Base-by-base conservation (phyloP, 331 rosid genomes). In the Phaseolus coccineus region DNA sequence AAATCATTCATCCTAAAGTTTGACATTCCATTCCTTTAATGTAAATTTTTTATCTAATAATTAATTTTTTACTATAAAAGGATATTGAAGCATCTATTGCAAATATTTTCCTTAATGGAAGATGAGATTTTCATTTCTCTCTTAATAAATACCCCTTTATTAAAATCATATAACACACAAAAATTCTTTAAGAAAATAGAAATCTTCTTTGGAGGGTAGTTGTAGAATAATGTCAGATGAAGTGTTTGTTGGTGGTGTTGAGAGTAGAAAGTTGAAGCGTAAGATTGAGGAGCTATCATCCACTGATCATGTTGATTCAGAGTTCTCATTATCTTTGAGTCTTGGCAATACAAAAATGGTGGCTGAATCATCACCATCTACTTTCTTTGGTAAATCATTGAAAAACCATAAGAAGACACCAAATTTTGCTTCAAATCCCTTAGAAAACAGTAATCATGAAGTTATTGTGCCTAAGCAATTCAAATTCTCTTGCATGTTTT, bases 401-500 rank as follows among this genome's bases (percentile, higher is more conserved):
- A 27, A 6, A 13, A 48, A 2, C 4, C 1, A 0, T 24, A 31
- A 39, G 0, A 22, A 47, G 3, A 10, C 33, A 16, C 47, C 2
- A 0, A 0, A 8, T 37, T n/a, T n/a, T 64, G 14, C 8, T 65
- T 13, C 27, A 37, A 65, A 65, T 8, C 28, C 4, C 5, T 0
- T 37, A 30, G 55, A 73, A 53, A 7, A 37, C 28, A 19, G 8
- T 0, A 67, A 30, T 16, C 3, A 40, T 0, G 14, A 53, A 0
- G 42, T 19, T 8, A 19, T 50, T 2, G 1, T 5, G 8, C 14
- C 5, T 0, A 16, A 15, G 33, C 9, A 40, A 9, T 16, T 42
- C 4, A 5, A 12, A 19, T 81, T 77, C 11, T 4, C 62, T 0
- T 85, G 85, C 65, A 66, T 52, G 12, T 85, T 50, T 22, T 85